These are phyloP conservation scores for Exophiala alcalophila DNA, from an alignment of 2,329 filamentous ascomycete species.

Conservation along the genomic window DNA sequence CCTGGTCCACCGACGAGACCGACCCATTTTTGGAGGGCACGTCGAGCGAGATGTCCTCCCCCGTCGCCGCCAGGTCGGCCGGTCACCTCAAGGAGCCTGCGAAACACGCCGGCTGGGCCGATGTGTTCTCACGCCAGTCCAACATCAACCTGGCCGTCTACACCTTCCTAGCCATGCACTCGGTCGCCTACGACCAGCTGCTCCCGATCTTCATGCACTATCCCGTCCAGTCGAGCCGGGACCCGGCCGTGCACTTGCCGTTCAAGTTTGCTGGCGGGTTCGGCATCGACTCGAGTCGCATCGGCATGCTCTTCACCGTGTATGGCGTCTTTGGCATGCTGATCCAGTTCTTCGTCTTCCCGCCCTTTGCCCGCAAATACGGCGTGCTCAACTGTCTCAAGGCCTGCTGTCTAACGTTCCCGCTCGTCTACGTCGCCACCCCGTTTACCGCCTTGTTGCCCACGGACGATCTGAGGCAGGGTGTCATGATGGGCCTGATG, in stretches of 20 bases:
- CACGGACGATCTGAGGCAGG: constrained; percentile 52
- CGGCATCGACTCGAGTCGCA: constrained; percentile 67
- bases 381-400: constrained; percentile 74
- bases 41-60: constrained; percentile 22
- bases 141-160: constrained; percentile 73
- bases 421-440: constrained; percentile 73
- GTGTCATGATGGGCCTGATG: constrained; percentile 64
- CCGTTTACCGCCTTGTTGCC: constrained; percentile 72
- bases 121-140: constrained; percentile 73
- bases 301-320: constrained; percentile 80
- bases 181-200: constrained; percentile 80
- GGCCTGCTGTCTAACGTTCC: constrained; percentile 64
- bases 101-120: constrained; percentile 47
- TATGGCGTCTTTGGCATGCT: constrained; percentile 78
- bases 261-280: constrained; percentile 83
- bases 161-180: constrained; percentile 76
- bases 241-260: constrained; percentile 61
- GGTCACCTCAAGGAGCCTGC: constrained; percentile 18
- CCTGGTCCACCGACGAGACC: constrained; percentile 32
- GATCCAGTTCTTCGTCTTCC: constrained; percentile 83
- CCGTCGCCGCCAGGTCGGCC: constrained; percentile 8
- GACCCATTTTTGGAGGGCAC: constrained; percentile 21
- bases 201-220: constrained; percentile 87
- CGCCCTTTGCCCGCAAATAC: constrained; percentile 66
- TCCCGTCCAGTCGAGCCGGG: constrained; percentile 53